Base-by-base conservation (phyloP, 1,139 yeast species). In the Magnusiomyces ingens region DNA sequence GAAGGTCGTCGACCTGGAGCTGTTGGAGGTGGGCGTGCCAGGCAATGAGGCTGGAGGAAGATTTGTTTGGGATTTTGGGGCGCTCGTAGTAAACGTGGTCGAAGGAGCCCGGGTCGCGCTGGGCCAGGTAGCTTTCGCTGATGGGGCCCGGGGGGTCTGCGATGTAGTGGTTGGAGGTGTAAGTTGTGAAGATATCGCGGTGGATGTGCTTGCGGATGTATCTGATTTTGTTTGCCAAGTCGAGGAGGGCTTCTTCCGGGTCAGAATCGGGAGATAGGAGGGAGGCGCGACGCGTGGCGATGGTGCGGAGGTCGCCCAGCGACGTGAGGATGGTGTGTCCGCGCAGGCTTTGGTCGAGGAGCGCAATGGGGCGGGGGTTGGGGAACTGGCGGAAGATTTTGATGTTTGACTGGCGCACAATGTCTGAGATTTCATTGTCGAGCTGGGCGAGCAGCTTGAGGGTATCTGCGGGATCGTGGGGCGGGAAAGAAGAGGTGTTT, bases 131-230 rank as follows among this genome's bases (percentile, higher is more conserved):
- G 5, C 58, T 58, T 48, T 65, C 68, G 13, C 55, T 48, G 45
- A 64, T 58, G 10, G 52, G 46, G 1, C 59, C 55, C 19, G 58
- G 50, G 26, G 54, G 55, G 12, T 50, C 51, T 10, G 62, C 59
- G 29, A 58, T 54, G 29, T 53, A 44, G 45, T 58, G 59, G 47
- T 60, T 57, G 3, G 60, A 53, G 8, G 59, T 55, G 43, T 60
- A 58, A 4, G 62, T 60, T 1, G 69, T 65, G 58, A 66, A 66
- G 26, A 66, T 62, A 41, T 66, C 69, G 17, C 69, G 56, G 52
- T 66, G 69, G 45, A 66, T 60, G 51, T 59, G 62, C 55, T 63
- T 62, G 15, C 67, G 57, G 13, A 63, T 48, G 45, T 55, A 46
- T 4, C 50, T 42, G n/a, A 50, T 42, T 43, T 48, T 46, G 37